phyloP scores from a whole-genome alignment of 2,329 filamentous ascomycete genomes.

The Colletotrichum sp. region DNA sequence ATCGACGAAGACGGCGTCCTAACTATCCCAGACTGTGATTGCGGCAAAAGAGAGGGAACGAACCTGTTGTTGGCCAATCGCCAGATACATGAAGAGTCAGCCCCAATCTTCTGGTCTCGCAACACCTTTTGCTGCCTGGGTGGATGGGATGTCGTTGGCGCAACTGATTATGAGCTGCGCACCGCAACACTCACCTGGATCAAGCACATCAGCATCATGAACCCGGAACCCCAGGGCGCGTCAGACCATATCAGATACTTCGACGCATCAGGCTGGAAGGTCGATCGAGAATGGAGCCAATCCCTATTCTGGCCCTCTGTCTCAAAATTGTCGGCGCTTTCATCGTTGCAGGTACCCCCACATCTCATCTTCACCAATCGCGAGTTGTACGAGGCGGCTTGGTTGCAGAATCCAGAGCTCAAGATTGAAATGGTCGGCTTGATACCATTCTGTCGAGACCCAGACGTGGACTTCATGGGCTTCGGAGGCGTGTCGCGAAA shows the following conservation, averaged over 20 bases:
- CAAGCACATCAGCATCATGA: neutral
- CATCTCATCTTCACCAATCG: neutral
- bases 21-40: neutral
- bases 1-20: neutral
- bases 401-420: neutral
- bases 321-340: neutral
- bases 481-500: neutral
- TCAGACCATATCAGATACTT: neutral
- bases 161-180: neutral
- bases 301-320: neutral
- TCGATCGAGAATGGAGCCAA: neutral
- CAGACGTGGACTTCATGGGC: neutral
- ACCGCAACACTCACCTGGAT: neutral
- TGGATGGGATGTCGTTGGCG: neutral
- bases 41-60: neutral
- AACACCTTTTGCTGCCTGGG: neutral
- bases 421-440: neutral
- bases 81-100: neutral
- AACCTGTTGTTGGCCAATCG: neutral
- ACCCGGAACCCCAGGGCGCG: neutral
- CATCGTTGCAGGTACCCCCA: neutral
- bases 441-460: neutral
- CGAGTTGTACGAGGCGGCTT: neutral
- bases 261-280: neutral
- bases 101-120: neutral